Percentiles rank a stretch among this genome's conserved stretches.
phyloP scores from a whole-genome alignment of 2,329 filamentous ascomycete genomes.

The Phialocephala sp. region DNA sequence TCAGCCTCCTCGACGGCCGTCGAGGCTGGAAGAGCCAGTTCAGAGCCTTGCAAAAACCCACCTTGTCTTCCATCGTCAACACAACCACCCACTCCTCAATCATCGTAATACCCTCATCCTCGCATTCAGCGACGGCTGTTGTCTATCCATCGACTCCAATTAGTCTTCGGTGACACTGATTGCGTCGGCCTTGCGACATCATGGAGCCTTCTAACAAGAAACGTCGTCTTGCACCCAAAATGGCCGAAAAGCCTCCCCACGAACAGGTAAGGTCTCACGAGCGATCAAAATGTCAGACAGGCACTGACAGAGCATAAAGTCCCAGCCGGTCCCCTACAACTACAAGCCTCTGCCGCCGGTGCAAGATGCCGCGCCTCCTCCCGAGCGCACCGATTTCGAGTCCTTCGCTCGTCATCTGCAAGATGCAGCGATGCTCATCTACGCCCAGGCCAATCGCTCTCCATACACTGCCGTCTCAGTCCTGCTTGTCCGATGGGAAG shows the following conservation, averaged over 20 bases:
- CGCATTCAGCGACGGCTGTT: slow-evolving; percentile 11
- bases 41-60: slow-evolving; percentile 31
- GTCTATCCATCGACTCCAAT: slow-evolving; percentile 23
- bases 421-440: slow-evolving; percentile 71
- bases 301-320: slow-evolving; percentile 32
- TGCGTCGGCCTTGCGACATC: slow-evolving; percentile 31
- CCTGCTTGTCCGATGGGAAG: slow-evolving; percentile 66
- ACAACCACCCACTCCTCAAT: slow-evolving; percentile 32
- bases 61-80: slow-evolving; percentile 26
- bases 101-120: slow-evolving; percentile 29
- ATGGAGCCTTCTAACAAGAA: slow-evolving; percentile 46
- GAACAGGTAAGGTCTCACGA: slow-evolving; percentile 39
- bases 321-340: slow-evolving; percentile 40
- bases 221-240: slow-evolving; percentile 44
- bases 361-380: slow-evolving; percentile 40
- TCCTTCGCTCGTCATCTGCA: slow-evolving; percentile 70
- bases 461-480: slow-evolving; percentile 65
- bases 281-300: slow-evolving; percentile 5
- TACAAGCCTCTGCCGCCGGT: slow-evolving; percentile 40
- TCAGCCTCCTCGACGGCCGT: background rate
- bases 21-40: slow-evolving; percentile 11
- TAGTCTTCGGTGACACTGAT: slow-evolving; percentile 20
- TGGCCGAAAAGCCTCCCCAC: slow-evolving; percentile 41
- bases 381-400: slow-evolving; percentile 60
- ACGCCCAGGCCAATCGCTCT: slow-evolving; percentile 64